Percentiles rank a stretch among this genome's conserved stretches.
These are phyloP conservation scores for Daldinia eschscholtzii DNA, from an alignment of 2,329 filamentous ascomycete genomes.

Conservation along the genomic window DNA sequence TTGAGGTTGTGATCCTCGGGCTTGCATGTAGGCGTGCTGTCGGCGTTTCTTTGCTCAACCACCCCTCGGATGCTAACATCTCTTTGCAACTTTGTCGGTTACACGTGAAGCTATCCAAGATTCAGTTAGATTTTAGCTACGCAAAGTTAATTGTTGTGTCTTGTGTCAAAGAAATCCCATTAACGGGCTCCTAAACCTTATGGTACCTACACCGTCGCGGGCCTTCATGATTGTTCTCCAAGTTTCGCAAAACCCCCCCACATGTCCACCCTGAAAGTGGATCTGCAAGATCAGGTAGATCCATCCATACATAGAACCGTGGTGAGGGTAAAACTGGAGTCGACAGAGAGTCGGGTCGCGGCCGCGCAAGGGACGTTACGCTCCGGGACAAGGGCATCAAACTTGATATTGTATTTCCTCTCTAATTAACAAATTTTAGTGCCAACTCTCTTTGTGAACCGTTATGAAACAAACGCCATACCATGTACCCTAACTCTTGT, in stretches of 20 bases:
- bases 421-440: slow-evolving; percentile 12
- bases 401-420: slow-evolving; percentile 4
- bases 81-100: slow-evolving; percentile 11
- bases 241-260: slow-evolving; percentile 22
- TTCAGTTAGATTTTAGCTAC: slow-evolving; percentile 30
- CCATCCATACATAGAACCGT: slow-evolving; percentile 29
- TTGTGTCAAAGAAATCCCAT: neutral
- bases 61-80: slow-evolving; percentile 24
- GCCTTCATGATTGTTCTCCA: slow-evolving; percentile 28
- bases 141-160: slow-evolving; percentile 28
- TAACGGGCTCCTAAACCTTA: slow-evolving; percentile 22
- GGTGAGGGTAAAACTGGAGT: slow-evolving; percentile 40
- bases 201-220: slow-evolving; percentile 20
- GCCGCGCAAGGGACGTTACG: slow-evolving; percentile 22
- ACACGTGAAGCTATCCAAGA: slow-evolving; percentile 32
- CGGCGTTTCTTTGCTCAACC: slow-evolving; percentile 15
- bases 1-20: slow-evolving; percentile 29
- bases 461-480: slow-evolving; percentile 28
- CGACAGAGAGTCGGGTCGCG: slow-evolving; percentile 34
- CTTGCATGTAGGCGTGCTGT: slow-evolving; percentile 36
- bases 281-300: slow-evolving; percentile 34
- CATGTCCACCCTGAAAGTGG: slow-evolving; percentile 20
- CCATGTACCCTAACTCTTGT: neutral
- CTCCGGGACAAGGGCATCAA: slow-evolving; percentile 12
- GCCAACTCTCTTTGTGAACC: slow-evolving; percentile 27